Evolutionary conservation across 2,329 filamentous ascomycete genomes (phyloP).

Genomic region (Scorias spongiosa): DNA sequence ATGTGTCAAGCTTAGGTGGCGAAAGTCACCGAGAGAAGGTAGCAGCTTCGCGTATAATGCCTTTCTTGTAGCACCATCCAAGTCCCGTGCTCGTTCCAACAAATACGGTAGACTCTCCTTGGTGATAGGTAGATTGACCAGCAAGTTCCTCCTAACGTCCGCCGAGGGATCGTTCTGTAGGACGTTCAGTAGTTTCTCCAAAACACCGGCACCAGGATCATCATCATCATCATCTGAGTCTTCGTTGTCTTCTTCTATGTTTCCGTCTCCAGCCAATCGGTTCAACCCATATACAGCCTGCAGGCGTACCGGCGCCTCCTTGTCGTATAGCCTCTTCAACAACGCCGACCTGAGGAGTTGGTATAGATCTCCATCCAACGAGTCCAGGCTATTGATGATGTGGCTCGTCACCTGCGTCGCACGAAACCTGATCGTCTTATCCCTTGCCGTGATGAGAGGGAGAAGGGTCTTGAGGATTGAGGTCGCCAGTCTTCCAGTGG

Average conservation of each 20-base stretch:
- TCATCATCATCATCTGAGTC: conserved; percentile 56
- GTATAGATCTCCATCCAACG: conserved; percentile 85
- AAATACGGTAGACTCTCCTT: conserved; percentile 72
- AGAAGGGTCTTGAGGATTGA: conserved; percentile 59
- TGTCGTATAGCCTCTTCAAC: conserved; percentile 77
- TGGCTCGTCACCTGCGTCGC: conserved; percentile 82
- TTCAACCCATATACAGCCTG: conserved; percentile 88
- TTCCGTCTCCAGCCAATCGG: conserved; percentile 55
- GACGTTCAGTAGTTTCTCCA: conserved; percentile 73
- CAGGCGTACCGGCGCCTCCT: conserved; percentile 79
- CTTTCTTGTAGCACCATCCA: conserved; percentile 68
- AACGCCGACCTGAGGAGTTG: conserved; percentile 65
- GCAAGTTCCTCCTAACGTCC: conserved; percentile 74
- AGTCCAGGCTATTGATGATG: conserved; percentile 81
- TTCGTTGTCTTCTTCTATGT: conserved; percentile 43
- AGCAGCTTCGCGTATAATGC: conserved; percentile 77
- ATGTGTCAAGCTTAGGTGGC: conserved; percentile 84
- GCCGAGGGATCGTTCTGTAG: conserved; percentile 89
- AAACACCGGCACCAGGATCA: conserved; percentile 48
- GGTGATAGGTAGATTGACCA: conserved; percentile 79
- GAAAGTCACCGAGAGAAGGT: conserved; percentile 82
- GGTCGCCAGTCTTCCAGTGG: conserved; percentile 63
- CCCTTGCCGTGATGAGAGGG: conserved; percentile 68
- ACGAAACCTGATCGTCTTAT: conserved; percentile 82
- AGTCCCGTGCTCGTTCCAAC: conserved; percentile 77